These are phyloP conservation scores for Letharia columbiana DNA, from an alignment of 495 filamentous ascomycete genomes.

Conservation along the genomic window DNA sequence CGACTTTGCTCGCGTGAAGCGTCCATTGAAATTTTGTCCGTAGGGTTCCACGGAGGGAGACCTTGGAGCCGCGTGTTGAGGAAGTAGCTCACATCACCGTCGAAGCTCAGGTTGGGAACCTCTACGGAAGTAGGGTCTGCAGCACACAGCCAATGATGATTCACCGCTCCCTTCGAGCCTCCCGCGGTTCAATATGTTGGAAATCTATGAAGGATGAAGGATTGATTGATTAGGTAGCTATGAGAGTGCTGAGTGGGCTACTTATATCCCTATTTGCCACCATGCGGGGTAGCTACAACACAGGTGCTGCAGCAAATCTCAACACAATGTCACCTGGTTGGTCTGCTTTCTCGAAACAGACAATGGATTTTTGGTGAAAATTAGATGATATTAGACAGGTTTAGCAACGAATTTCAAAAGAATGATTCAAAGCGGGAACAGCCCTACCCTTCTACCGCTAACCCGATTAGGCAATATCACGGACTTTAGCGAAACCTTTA, in stretches of 20 bases:
- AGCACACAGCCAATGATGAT: constrained; percentile 60
- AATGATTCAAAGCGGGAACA: no score
- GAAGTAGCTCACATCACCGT: constrained; percentile 53
- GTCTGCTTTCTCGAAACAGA: constrained; percentile 52
- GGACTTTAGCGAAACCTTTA: no score
- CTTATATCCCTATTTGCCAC: no score
- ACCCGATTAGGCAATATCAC: no score
- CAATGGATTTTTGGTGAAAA: constrained; percentile 31
- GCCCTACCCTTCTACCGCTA: no score
- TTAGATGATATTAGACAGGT: no score
- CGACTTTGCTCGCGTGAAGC: constrained; percentile 46
- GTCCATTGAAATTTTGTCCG: constrained; percentile 30
- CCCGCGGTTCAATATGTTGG: constrained; percentile 37
- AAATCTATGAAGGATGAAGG: no score
- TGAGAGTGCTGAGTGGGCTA: no score
- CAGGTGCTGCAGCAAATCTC: no score
- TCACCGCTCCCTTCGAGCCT: constrained; percentile 57
- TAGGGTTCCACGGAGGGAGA: constrained; percentile 45
- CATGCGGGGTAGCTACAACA: no score
- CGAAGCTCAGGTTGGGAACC: constrained; percentile 46
- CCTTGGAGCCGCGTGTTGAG: constrained; percentile 47
- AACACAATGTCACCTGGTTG: constrained; percentile 24
- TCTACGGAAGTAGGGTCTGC: constrained; percentile 61
- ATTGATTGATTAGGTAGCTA: no score
- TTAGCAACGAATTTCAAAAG: no score